phyloP scores from a whole-genome alignment of 2,329 filamentous ascomycete genomes.

The Ceratocystis alfenasii region DNA sequence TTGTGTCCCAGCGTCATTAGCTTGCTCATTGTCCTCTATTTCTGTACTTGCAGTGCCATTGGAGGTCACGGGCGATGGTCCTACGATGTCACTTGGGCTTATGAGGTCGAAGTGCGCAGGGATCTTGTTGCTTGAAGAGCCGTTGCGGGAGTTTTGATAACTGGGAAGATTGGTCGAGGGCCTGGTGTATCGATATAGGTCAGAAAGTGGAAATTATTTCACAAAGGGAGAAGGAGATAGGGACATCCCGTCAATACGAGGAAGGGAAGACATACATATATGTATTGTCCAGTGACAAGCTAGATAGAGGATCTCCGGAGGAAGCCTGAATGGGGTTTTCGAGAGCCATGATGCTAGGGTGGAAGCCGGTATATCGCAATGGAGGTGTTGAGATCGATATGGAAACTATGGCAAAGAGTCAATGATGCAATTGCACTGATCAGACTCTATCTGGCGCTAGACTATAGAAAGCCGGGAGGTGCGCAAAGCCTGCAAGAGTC shows the following conservation, averaged over 20 bases:
- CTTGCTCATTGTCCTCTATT: slow-evolving; percentile 60
- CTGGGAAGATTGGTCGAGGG: slow-evolving; percentile 32
- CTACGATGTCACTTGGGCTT: slow-evolving; percentile 58
- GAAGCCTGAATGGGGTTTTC: neutral
- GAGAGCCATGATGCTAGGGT: neutral
- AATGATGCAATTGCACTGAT: no score
- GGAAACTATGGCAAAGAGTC: neutral
- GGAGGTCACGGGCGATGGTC: slow-evolving; percentile 74
- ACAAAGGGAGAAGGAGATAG: neutral
- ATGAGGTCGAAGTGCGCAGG: slow-evolving; percentile 44
- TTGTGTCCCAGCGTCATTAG: slow-evolving; percentile 42
- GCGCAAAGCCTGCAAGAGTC: neutral
- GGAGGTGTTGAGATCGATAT: no score
- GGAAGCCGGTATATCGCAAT: neutral
- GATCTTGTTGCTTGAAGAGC: slow-evolving; percentile 36
- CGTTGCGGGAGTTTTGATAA: slow-evolving; percentile 41
- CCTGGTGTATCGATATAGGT: slow-evolving; percentile 28
- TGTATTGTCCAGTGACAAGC: neutral
- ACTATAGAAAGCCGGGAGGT: neutral
- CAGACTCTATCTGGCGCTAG: neutral
- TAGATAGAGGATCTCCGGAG: neutral
- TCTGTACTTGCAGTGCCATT: slow-evolving; percentile 74
- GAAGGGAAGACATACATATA: neutral
- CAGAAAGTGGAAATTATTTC: neutral
- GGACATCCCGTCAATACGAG: neutral